phyloP scores from a whole-genome alignment of 2,329 filamentous ascomycete genomes.

The Seiridium cupressi region DNA sequence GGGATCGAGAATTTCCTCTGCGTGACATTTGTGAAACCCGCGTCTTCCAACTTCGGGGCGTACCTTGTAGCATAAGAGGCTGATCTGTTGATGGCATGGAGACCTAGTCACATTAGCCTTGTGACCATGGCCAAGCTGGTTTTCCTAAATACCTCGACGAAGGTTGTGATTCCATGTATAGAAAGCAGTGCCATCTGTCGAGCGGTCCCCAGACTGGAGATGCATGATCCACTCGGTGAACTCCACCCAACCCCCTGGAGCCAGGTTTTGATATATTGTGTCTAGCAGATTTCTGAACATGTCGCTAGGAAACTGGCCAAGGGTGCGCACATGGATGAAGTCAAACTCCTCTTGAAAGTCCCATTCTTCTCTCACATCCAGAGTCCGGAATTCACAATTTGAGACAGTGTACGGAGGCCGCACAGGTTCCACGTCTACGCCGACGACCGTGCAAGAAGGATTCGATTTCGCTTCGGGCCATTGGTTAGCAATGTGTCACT shows the following conservation, averaged over 20 bases:
- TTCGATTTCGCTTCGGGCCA: constrained; percentile 17
- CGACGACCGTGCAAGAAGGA: constrained; percentile 22
- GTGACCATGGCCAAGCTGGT: no score
- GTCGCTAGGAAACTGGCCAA: constrained; percentile 20
- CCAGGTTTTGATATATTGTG: constrained; percentile 27
- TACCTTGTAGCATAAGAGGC: constrained; percentile 24
- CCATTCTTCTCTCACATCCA: constrained; percentile 25
- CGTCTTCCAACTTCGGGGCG: constrained; percentile 16
- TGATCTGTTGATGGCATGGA: constrained; percentile 27
- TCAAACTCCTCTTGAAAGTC: constrained; percentile 22
- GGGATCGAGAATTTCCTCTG: constrained; percentile 24
- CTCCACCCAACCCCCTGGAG: constrained; percentile 31
- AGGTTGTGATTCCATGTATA: constrained; percentile 23
- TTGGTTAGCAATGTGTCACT: background rate
- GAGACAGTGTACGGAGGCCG: constrained; percentile 18
- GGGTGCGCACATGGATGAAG: constrained; percentile 28
- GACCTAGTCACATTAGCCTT: constrained; percentile 11
- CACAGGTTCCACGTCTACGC: constrained; percentile 26
- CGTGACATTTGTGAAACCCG: constrained; percentile 22
- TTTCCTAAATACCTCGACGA: background rate
- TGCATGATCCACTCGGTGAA: constrained; percentile 32
- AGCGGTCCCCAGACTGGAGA: constrained; percentile 28
- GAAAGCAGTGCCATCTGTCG: constrained; percentile 26
- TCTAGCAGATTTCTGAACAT: constrained; percentile 16
- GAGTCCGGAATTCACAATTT: constrained; percentile 25